These are phyloP conservation scores for Malassezia furfur DNA, from an alignment of 1,284 basidiomycete species.

Conservation along the genomic window DNA sequence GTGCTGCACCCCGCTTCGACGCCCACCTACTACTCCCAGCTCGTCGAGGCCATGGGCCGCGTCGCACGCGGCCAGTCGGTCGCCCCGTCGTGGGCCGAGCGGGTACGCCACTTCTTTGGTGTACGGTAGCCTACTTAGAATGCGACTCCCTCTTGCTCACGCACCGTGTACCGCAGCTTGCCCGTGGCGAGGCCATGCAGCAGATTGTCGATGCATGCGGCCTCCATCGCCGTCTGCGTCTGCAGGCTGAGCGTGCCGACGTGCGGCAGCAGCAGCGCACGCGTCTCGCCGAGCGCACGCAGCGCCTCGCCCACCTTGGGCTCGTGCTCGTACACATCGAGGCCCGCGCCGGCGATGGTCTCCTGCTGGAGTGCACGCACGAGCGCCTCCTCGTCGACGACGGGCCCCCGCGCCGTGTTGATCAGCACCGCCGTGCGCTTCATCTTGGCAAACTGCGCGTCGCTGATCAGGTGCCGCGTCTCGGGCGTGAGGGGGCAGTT, in stretches of 20 bases:
- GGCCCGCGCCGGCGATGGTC: constrained; percentile 57
- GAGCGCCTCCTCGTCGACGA: constrained; percentile 50
- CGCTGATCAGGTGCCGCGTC: constrained; percentile 50
- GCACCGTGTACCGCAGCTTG: constrained; percentile 36
- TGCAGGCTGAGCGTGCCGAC: constrained; percentile 44
- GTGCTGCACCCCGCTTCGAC: constrained; percentile 29
- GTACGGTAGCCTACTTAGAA: constrained; percentile 1
- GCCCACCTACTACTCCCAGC: constrained; percentile 34
- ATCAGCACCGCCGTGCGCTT: constrained; percentile 49
- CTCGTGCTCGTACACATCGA: constrained; percentile 83
- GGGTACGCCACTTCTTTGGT: constrained; percentile 32
- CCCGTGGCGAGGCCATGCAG: constrained; percentile 38
- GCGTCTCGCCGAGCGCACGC: constrained; percentile 22
- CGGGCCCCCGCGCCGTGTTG: constrained; percentile 52
- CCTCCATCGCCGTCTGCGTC: constrained; percentile 48
- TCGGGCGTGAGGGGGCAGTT: constrained; percentile 51
- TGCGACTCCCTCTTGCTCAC: constrained; percentile 33
- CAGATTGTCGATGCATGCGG: constrained; percentile 43
- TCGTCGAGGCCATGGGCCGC: constrained; percentile 23
- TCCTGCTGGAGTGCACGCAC: constrained; percentile 29
- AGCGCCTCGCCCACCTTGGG: constrained; percentile 27
- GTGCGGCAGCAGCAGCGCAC: constrained; percentile 33
- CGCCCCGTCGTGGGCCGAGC: constrained; percentile 16
- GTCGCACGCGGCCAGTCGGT: constrained; percentile 27
- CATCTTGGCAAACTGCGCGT: constrained; percentile 48